phyloP scores from a whole-genome alignment of 2,329 filamentous ascomycete species.

The Ceratocystis papillata region DNA sequence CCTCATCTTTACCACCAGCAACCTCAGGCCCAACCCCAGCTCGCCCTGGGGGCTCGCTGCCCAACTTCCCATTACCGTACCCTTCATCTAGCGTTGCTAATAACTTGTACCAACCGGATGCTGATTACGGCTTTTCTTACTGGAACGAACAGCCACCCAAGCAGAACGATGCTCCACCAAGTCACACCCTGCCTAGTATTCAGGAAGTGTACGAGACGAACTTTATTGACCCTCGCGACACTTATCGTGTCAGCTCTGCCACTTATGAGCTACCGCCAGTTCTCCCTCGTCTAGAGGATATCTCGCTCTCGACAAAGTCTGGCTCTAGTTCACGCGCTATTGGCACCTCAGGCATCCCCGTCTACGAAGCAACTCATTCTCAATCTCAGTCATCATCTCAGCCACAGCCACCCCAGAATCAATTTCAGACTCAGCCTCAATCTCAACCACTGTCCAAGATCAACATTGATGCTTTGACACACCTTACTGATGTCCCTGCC shows the following conservation, averaged over 20 bases:
- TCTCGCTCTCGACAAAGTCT: not conserved
- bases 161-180: slow-evolving; percentile 8
- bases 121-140: slow-evolving; percentile 9
- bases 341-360: not conserved
- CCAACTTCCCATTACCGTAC: slow-evolving; percentile 18
- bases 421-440: not conserved
- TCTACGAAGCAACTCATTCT: not conserved
- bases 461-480: slow-evolving; percentile 24
- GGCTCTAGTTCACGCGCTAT: not conserved
- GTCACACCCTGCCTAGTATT: slow-evolving; percentile 19
- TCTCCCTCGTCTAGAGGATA: slow-evolving; percentile 15
- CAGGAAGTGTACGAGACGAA: slow-evolving; percentile 18
- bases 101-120: not conserved
- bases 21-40: not conserved
- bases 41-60: not conserved
- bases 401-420: not conserved
- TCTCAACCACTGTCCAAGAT: not conserved
- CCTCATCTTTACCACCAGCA: no score
- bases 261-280: slow-evolving; percentile 17
- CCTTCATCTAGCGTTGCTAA: slow-evolving; percentile 9
- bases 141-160: slow-evolving; percentile 17
- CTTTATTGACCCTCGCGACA: slow-evolving; percentile 19
- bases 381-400: not conserved
- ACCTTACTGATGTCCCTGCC: slow-evolving; percentile 31
- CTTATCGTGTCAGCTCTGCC: slow-evolving; percentile 6